Conservation (phyloP, 371 early-diverging fungal genomes). For the Syncephalastrum sp. region DNA sequence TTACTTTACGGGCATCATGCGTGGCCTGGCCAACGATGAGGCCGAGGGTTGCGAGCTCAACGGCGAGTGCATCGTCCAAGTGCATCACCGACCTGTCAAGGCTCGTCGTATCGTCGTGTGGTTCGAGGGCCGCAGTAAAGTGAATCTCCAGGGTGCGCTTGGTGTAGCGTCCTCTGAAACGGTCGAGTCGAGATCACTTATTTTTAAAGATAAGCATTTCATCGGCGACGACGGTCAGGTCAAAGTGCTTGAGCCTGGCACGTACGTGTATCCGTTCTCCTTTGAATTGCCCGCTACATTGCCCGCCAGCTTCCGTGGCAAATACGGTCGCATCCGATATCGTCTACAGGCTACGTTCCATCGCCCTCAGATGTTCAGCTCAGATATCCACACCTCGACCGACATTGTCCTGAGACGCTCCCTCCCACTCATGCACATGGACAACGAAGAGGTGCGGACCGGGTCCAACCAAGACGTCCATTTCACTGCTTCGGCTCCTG, state of each 20-base stretch:
- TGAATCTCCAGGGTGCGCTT: constrained; percentile 25
- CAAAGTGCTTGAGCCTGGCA: constrained; percentile 31
- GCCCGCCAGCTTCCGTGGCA: constrained; percentile 44
- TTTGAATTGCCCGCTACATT: constrained; percentile 43
- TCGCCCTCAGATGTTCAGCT: constrained; percentile 35
- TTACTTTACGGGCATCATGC: constrained; percentile 44
- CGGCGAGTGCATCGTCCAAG: constrained; percentile 34
- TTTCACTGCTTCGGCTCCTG: constrained; percentile 41
- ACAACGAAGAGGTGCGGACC: constrained; percentile 25
- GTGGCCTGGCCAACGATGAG: constrained; percentile 44
- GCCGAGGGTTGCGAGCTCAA: constrained; percentile 45
- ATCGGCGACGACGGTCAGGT: constrained; percentile 35
- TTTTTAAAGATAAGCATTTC: constrained; percentile 29
- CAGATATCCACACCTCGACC: constrained; percentile 30
- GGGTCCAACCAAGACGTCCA: constrained; percentile 31
- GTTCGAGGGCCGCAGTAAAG: constrained; percentile 47
- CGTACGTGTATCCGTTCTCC: constrained; percentile 34
- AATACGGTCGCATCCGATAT: constrained; percentile 44
- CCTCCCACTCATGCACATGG: constrained; percentile 18
- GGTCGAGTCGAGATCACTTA: constrained; percentile 34
- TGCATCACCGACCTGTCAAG: constrained; percentile 35
- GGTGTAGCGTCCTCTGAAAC: constrained; percentile 31
- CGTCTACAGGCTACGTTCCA: constrained; percentile 33
- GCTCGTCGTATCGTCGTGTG: constrained; percentile 39
- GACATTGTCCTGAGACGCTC: constrained; percentile 40